These are phyloP conservation scores for Haberlea rhodopensis DNA, from an alignment of 257 asterid species.

Conservation along the genomic window DNA sequence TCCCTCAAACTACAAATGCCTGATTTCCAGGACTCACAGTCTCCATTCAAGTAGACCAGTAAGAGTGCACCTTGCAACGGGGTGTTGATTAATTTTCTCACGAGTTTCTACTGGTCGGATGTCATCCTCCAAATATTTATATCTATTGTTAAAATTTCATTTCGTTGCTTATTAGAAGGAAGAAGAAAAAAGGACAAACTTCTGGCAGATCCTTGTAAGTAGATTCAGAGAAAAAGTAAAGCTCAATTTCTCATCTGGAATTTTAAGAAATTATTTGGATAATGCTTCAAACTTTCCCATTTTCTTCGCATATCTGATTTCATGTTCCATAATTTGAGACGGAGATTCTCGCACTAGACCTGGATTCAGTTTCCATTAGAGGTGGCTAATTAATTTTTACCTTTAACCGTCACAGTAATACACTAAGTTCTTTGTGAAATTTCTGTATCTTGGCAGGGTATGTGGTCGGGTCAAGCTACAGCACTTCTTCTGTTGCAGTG, in stretches of 20 bases:
- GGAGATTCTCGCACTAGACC: not conserved
- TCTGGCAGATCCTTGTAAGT: not conserved
- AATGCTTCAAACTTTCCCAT: not conserved
- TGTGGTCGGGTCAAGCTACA: conserved; percentile 94
- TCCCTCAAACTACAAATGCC: not conserved
- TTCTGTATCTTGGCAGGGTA: conserved; percentile 48
- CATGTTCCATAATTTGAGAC: not conserved
- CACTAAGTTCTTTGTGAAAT: not conserved
- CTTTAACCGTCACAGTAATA: not conserved
- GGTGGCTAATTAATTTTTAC: not conserved
- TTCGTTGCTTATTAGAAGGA: not conserved
- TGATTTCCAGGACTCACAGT: not conserved
- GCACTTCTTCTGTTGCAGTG: conserved; percentile 92
- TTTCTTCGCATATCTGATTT: not conserved
- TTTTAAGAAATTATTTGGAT: no score
- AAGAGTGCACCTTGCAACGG: no score
- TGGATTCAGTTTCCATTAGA: not conserved
- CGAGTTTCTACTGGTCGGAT: not conserved
- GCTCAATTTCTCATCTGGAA: not conserved
- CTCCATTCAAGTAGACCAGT: not conserved
- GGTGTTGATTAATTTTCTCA: no score
- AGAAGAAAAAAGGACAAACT: not conserved
- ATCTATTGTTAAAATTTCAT: no score
- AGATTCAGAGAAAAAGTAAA: not conserved
- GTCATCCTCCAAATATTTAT: not conserved